These are phyloP conservation scores for Suhomyces sp. DNA, from an alignment of 805 yeast genomes.

Conservation along the genomic window DNA sequence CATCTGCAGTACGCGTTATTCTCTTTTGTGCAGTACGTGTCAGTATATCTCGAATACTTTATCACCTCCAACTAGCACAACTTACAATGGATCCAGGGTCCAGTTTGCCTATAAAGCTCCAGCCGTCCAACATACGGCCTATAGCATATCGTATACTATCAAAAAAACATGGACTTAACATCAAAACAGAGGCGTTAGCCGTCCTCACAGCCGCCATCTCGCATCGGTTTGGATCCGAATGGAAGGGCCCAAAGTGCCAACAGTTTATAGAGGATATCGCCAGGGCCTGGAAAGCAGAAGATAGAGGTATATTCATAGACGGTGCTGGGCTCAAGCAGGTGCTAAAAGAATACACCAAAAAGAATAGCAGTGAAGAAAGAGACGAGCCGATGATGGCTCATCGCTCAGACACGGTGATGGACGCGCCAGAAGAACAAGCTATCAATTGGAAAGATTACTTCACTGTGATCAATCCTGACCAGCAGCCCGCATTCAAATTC, in stretches of 20 bases:
- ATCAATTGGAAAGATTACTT: conserved; percentile 74
- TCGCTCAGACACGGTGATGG: conserved; percentile 19
- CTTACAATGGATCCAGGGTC: background rate
- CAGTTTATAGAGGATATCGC: conserved; percentile 75
- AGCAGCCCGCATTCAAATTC: conserved; percentile 63
- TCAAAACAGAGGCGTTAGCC: conserved; percentile 79
- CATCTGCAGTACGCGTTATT: background rate
- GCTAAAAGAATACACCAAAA: conserved; percentile 50
- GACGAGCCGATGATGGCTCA: conserved; percentile 10
- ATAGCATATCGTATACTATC: conserved; percentile 86
- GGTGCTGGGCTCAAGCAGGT: conserved; percentile 65
- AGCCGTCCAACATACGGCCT: conserved; percentile 83
- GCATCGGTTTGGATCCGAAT: conserved; percentile 72
- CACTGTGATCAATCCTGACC: conserved; percentile 58
- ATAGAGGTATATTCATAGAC: conserved; percentile 80
- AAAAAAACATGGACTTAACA: conserved; percentile 86
- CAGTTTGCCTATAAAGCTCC: conserved; percentile 67
- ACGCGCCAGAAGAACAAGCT: conserved; percentile 17
- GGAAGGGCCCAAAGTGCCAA: conserved; percentile 71
- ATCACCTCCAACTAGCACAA: background rate
- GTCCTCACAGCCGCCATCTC: conserved; percentile 76
- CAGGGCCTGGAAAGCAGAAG: conserved; percentile 82
- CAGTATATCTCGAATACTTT: background rate
- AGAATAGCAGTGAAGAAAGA: background rate
- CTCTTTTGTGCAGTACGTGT: background rate